A percentile compares a stretch with the other conserved stretches of the same genome.
Evolutionary conservation across 495 filamentous ascomycete genomes (phyloP).

Genomic region (Poronia punctata): DNA sequence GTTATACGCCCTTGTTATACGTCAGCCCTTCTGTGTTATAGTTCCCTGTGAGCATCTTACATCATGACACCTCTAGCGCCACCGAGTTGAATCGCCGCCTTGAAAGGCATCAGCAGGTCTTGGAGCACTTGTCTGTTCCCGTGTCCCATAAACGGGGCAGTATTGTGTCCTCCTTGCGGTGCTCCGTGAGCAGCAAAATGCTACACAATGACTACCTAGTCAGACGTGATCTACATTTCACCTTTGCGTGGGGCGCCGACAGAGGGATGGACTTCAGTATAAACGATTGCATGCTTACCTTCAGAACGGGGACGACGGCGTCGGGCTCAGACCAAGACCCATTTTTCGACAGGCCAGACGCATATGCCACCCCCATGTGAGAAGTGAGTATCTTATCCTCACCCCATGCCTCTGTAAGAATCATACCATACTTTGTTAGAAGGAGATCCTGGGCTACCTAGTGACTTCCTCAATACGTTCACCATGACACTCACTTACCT

Average conservation of each 20-base stretch:
- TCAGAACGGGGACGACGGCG: conserved; percentile 32
- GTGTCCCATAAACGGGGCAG: conserved; percentile 31
- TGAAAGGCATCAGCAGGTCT: conserved; percentile 33
- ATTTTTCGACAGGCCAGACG: conserved; percentile 34
- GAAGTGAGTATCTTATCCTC: conserved; percentile 37
- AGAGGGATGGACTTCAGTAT: background rate
- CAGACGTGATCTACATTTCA: background rate
- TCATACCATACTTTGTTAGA: too few relatives aligned
- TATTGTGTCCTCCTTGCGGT: conserved; percentile 31
- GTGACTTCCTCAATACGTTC: background rate
- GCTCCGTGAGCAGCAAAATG: conserved; percentile 37
- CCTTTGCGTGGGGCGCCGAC: too few relatives aligned
- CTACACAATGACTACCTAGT: conserved; percentile 14
- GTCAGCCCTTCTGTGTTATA: conserved; percentile 5
- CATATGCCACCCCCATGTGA: conserved; percentile 35
- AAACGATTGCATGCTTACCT: too few relatives aligned
- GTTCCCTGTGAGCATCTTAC: conserved; percentile 9
- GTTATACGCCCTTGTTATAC: conserved; percentile 24
- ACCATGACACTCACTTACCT: conserved; percentile 11
- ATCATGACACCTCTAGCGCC: conserved; percentile 36
- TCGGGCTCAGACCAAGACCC: conserved; percentile 29
- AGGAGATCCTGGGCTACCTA: background rate
- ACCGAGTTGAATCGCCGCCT: conserved; percentile 33
- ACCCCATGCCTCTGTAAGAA: conserved; percentile 31
- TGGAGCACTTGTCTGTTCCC: conserved; percentile 33